A percentile compares a stretch with the other conserved stretches of the same genome.
phyloP scores from a whole-genome alignment of 495 filamentous ascomycete genomes.

The Hypoxylon lienhwacheense region DNA sequence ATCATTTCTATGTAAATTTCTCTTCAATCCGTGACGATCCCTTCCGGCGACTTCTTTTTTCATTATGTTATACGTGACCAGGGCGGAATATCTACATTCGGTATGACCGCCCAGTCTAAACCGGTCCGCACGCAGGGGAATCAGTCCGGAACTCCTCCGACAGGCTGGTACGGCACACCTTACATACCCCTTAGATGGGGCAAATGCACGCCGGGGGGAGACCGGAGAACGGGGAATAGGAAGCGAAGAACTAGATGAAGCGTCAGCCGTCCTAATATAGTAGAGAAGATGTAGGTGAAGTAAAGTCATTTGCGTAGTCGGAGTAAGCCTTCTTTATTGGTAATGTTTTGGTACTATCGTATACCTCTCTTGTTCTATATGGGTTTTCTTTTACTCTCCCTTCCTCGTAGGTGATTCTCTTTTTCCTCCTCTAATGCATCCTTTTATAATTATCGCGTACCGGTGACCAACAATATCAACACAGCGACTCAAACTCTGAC shows the following conservation, averaged over 20 bases:
- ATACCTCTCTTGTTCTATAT: not conserved
- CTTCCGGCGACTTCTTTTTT: no score
- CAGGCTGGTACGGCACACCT: constrained; percentile 6
- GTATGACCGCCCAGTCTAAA: no score
- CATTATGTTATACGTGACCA: no score
- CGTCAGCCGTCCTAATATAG: constrained; percentile 5
- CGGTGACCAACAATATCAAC: not conserved
- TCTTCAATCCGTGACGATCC: no score
- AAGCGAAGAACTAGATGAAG: no score
- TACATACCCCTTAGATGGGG: no score
- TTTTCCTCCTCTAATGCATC: not conserved
- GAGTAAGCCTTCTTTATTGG: not conserved
- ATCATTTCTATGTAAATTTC: no score
- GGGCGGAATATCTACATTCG: no score
- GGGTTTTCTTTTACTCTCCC: not conserved
- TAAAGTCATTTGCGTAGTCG: not conserved
- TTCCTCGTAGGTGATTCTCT: not conserved
- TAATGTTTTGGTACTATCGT: not conserved
- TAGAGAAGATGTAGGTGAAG: constrained; percentile 8
- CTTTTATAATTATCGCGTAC: not conserved
- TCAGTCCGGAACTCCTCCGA: constrained; percentile 15
- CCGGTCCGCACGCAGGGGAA: not conserved
- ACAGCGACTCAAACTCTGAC: not conserved
- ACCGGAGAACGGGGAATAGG: not conserved
- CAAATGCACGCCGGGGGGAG: constrained; percentile 10